Evolutionary conservation across 495 filamentous ascomycete species (phyloP).

Genomic region (Aspergillus ellipticus): DNA sequence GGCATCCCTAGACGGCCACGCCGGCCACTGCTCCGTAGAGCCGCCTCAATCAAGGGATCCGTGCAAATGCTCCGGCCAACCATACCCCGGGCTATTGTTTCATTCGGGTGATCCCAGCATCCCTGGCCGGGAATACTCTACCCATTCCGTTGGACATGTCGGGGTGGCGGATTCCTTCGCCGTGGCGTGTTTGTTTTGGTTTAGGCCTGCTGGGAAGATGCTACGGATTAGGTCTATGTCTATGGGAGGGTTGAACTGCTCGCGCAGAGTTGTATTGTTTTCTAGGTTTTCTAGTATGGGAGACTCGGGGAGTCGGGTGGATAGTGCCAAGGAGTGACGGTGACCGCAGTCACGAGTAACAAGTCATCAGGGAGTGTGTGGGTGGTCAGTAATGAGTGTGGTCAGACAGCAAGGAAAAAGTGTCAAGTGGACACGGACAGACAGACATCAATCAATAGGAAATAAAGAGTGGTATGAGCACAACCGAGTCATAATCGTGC

Average conservation of each 20-base stretch:
- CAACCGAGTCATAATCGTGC: not conserved
- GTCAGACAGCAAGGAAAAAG: not conserved
- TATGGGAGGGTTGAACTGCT: not conserved
- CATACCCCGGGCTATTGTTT: not conserved
- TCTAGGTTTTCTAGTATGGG: not conserved
- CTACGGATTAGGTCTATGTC: not conserved
- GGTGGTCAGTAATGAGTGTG: not conserved
- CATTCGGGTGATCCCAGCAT: not conserved
- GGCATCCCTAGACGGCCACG: too few species aligned
- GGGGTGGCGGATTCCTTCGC: not conserved
- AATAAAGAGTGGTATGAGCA: not conserved
- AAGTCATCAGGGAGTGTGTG: too few species aligned
- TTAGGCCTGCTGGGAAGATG: not conserved
- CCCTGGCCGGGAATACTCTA: not conserved
- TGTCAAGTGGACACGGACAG: not conserved
- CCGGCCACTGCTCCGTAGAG: too few species aligned
- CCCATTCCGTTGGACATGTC: not conserved
- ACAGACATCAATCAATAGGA: not conserved
- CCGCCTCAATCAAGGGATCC: too few species aligned
- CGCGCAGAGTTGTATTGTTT: not conserved
- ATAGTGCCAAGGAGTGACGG: not conserved
- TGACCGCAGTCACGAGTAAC: not conserved
- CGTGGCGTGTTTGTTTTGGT: not conserved
- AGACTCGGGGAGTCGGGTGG: not conserved
- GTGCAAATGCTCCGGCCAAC: too few species aligned